Conservation (phyloP, 2,329 filamentous ascomycete species). For the Thielaviopsis punctulata region DNA sequence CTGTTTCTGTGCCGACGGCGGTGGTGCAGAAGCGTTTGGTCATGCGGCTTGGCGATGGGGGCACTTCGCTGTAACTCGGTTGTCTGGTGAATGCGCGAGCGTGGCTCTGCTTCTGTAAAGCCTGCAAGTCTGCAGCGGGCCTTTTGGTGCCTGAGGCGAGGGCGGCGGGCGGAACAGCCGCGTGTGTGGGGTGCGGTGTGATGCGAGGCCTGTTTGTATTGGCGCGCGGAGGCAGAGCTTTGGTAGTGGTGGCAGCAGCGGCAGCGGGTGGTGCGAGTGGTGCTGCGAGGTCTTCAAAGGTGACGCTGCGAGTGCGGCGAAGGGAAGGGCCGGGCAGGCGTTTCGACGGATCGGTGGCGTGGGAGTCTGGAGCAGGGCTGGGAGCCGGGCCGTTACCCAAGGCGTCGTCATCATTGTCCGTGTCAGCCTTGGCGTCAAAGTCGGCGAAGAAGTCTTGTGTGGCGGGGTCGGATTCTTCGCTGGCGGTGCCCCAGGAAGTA, state of each 20-base stretch:
- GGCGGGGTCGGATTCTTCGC: background rate
- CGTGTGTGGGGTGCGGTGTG: too few relatives aligned
- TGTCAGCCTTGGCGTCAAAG: background rate
- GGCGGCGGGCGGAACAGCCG: background rate
- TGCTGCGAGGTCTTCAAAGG: background rate
- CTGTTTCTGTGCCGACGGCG: background rate
- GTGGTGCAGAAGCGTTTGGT: background rate
- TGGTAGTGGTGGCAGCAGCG: too few relatives aligned
- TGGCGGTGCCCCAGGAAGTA: background rate
- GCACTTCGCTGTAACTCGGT: background rate
- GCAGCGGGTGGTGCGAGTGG: too few relatives aligned
- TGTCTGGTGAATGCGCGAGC: background rate
- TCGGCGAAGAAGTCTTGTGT: background rate
- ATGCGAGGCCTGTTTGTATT: background rate
- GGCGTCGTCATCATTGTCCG: too few relatives aligned
- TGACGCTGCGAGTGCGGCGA: background rate
- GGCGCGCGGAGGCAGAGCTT: background rate
- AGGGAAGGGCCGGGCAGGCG: background rate
- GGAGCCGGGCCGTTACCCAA: too few relatives aligned
- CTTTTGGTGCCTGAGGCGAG: background rate
- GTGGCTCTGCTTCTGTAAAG: background rate
- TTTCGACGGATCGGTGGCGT: background rate
- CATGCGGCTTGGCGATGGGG: background rate
- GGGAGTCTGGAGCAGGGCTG: background rate
- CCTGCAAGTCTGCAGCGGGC: background rate